phyloP scores from a whole-genome alignment of 345 rosid genomes.

The Citrus sinensis region DVS_A1.0 CM039167.1:15302001-15302500 shows the following conservation, averaged over 20 bases:
- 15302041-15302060: slow-evolving; percentile 32
- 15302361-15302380: not conserved
- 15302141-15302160: slow-evolving; percentile 28
- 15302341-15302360: slow-evolving; percentile 17
- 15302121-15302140: slow-evolving; percentile 37
- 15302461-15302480: not conserved
- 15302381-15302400: slow-evolving; percentile 14
- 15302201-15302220: slow-evolving; percentile 28
- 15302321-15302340: slow-evolving; percentile 27
- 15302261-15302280: slow-evolving; percentile 23
- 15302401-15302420: slow-evolving; percentile 10
- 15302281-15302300: slow-evolving; percentile 23
- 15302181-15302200: slow-evolving; percentile 1
- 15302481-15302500: slow-evolving; percentile 3
- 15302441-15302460: slow-evolving; percentile 33
- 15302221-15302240: slow-evolving; percentile 31
- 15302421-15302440: slow-evolving; percentile 19
- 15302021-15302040: slow-evolving; percentile 27
- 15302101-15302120: slow-evolving; percentile 29
- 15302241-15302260: slow-evolving; percentile 24
- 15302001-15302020: slow-evolving; percentile 53
- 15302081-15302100: slow-evolving; percentile 40
- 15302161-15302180: slow-evolving; percentile 27
- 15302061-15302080: slow-evolving; percentile 45
- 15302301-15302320: slow-evolving; percentile 15